A percentile compares a stretch with the other conserved stretches of the same genome.
These are phyloP conservation scores for Pogostemon cablin DNA, from an alignment of 257 asterid species.

Conservation along the genomic window DNA sequence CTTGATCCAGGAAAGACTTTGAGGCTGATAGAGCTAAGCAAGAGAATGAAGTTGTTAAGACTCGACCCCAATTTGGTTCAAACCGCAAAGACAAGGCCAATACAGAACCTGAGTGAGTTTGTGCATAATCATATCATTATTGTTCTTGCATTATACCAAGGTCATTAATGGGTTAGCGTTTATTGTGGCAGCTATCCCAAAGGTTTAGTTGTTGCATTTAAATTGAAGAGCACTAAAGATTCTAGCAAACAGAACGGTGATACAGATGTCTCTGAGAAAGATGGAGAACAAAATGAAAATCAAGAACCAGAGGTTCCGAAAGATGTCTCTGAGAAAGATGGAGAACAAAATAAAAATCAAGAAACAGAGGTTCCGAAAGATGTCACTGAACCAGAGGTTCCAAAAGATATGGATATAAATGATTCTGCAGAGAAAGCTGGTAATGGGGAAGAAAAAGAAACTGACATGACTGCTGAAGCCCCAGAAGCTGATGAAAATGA, in stretches of 20 bases:
- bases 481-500: slow-evolving; percentile 45
- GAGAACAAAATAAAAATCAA: no score
- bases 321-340: slow-evolving; percentile 18
- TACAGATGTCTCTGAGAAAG: slow-evolving; percentile 41
- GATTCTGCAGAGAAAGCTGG: no score
- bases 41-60: slow-evolving; percentile 53
- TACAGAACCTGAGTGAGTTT: slow-evolving; percentile 63
- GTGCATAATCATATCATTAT: not conserved
- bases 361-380: no score
- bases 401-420: no score
- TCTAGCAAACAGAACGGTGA: slow-evolving; percentile 49
- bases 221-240: slow-evolving; percentile 60
- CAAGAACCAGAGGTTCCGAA: slow-evolving; percentile 37
- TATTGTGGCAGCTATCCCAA: slow-evolving; percentile 73
- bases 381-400: no score
- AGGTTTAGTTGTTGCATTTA: slow-evolving; percentile 83
- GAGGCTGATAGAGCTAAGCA: slow-evolving; percentile 77
- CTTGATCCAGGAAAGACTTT: slow-evolving; percentile 63
- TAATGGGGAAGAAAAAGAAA: slow-evolving; percentile 35
- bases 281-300: slow-evolving; percentile 41
- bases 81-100: slow-evolving; percentile 54
- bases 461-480: slow-evolving; percentile 39
- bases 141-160: slow-evolving; percentile 11
- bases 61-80: slow-evolving; percentile 50
- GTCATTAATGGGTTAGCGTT: slow-evolving; percentile 20